Evolutionary conservation across 129 eudicot genomes (phyloP).

Genomic region (Chrysanthemum seticuspe): DNA sequence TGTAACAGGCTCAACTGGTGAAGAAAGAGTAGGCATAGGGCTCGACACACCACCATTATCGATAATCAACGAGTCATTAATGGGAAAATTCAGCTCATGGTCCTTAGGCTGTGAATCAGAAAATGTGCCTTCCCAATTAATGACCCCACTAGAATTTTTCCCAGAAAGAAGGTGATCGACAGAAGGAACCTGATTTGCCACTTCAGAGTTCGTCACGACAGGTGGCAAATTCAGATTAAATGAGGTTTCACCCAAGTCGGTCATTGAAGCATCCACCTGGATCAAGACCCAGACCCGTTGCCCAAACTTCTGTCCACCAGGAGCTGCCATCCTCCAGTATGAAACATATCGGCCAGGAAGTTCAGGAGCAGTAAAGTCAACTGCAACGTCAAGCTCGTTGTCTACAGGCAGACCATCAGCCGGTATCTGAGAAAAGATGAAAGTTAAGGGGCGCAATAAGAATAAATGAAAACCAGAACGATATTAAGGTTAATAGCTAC

Average conservation of each 20-base stretch:
- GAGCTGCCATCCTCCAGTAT: conserved; percentile 87
- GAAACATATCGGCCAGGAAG: conserved; percentile 81
- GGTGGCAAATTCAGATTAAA: conserved; percentile 75
- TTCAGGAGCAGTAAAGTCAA: conserved; percentile 77
- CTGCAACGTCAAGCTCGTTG: conserved; percentile 66
- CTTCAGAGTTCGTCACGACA: conserved; percentile 29
- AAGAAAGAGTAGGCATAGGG: conserved; percentile 7
- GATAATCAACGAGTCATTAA: conserved; percentile 55
- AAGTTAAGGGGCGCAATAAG: neutral
- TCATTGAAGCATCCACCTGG: conserved; percentile 76
- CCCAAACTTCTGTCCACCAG: conserved; percentile 91
- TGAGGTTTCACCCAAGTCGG: conserved; percentile 33
- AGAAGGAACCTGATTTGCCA: conserved; percentile 24
- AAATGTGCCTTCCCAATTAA: conserved; percentile 29
- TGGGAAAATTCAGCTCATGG: conserved; percentile 67
- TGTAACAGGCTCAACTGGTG: conserved; percentile 8
- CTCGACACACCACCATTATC: conserved; percentile 29
- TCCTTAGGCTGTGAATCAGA: conserved; percentile 29
- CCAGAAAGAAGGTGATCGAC: conserved; percentile 26
- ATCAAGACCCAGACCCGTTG: conserved; percentile 98
- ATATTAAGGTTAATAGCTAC: conserved; percentile 4
- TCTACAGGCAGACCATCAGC: conserved; percentile 51
- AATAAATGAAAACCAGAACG: neutral
- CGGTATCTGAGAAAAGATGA: conserved; percentile 47
- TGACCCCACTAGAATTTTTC: conserved; percentile 22